A percentile compares a stretch with the other conserved stretches of the same genome.
Conservation (phyloP, 2,329 filamentous ascomycete species). For the Diaporthe ilicicola region DNA sequence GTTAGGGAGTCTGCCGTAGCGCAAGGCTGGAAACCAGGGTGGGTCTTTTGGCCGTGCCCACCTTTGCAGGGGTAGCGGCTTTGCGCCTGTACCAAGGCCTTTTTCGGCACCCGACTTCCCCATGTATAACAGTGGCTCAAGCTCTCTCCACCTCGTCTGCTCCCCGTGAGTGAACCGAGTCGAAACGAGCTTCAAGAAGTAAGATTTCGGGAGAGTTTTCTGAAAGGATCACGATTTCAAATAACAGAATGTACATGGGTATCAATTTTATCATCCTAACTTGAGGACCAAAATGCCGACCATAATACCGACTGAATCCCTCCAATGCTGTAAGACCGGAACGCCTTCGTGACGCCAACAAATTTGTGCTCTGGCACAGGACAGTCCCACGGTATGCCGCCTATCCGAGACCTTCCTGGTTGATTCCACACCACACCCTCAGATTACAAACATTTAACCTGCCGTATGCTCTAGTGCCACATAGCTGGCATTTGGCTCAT, state of each 20-base stretch:
- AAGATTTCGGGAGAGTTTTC: neutral
- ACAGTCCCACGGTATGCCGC: neutral
- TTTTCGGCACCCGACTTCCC: neutral
- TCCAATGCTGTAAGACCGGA: neutral
- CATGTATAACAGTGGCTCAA: neutral
- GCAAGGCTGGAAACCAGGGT: constrained; percentile 7
- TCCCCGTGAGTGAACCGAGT: neutral
- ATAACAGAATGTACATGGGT: neutral
- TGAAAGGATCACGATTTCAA: no score
- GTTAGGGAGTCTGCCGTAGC: neutral
- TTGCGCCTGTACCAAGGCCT: neutral
- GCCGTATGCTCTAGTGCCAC: neutral
- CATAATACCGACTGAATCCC: neutral
- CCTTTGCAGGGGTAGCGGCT: neutral
- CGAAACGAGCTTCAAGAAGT: no score
- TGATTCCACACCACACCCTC: neutral
- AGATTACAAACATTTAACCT: no score
- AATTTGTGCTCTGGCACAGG: neutral
- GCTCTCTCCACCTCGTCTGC: neutral
- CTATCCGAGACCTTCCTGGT: neutral
- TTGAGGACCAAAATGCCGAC: neutral
- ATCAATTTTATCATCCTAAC: neutral
- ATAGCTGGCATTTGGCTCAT: neutral
- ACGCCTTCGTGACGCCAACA: neutral
- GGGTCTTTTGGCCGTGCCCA: neutral